Evolutionary conservation across 2,329 filamentous ascomycete genomes (phyloP), one percentile per base, ranked within the genome.

Genomic region (Clonostachys rosea): DNA sequence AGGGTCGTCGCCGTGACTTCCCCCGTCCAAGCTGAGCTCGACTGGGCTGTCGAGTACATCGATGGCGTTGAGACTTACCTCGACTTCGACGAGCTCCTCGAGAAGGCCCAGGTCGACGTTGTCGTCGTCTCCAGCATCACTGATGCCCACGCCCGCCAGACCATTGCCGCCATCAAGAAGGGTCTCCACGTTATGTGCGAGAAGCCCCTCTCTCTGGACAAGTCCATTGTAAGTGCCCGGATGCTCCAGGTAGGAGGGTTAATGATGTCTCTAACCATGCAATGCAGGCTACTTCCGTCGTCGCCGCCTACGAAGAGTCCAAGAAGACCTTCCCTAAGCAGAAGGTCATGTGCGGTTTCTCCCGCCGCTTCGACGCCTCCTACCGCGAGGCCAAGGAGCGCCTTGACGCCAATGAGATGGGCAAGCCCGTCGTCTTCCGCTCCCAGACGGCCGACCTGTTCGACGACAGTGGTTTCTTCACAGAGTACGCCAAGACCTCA

Each of bases 371-470:
- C 18, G 18, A 20, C 5, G 18, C 18, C 18, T 6, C 18, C 18
- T 20, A 20, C 18, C 73, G 80, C 44, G 74, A 83, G 44, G 84
- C 83, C 20, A 74, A 70, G 58, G 56, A 65, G 14, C 74, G 77
- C 50, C 74, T 80, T 56, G 61, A 71, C 16, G 54, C 61, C 0
- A 83, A 82, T 16, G 54, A 68, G 39, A 85, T 87, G 48, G 84
- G 84, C 11, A 69, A 73, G 2, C 77, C 81, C 6, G 74, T 76
- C 9, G 70, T 87, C 42, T 71, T 87, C 56, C 81, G 83, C 56
- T 79, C 74, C 43, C 83, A 87, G 62, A 87, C 83, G 4, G 86
- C 82, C 64, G 84, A 87, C 64, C 84, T 80, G 60, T 75, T 81
- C 50, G 81, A 86, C 53, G 79, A 81, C 0, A 73, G 72, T 0